Evolutionary conservation across 192 early-diverging fungal genomes (phyloP).

Genomic region (Linnemannia zychae): DNA sequence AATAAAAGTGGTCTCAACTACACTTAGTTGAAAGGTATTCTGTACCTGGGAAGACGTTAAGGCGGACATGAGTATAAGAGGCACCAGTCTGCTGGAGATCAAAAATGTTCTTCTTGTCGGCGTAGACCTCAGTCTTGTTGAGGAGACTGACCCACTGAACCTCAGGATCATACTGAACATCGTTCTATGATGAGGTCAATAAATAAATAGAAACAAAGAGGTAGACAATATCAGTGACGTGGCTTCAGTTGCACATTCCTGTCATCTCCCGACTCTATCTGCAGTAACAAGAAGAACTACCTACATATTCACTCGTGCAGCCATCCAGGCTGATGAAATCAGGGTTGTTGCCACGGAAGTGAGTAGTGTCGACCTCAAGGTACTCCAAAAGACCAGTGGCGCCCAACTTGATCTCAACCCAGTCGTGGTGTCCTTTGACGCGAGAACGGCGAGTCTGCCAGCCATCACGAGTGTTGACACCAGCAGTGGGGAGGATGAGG

Average conservation of each 20-base stretch:
- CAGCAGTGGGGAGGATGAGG: slow-evolving; percentile 82
- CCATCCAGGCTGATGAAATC: slow-evolving; percentile 81
- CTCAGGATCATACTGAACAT: slow-evolving; percentile 50
- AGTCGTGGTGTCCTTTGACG: slow-evolving; percentile 81
- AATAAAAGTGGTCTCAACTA: no score
- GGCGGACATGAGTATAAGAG: slow-evolving; percentile 72
- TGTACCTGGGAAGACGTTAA: slow-evolving; percentile 84
- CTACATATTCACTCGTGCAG: slow-evolving; percentile 64
- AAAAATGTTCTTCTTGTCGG: slow-evolving; percentile 82
- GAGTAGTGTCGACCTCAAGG: slow-evolving; percentile 85
- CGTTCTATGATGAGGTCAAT: slow-evolving; percentile 24
- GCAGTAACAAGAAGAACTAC: slow-evolving; percentile 17
- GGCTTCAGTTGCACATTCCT: background rate
- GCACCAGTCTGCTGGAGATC: slow-evolving; percentile 60
- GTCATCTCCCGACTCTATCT: background rate
- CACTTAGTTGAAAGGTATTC: background rate
- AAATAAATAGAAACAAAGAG: no score
- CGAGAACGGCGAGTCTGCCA: slow-evolving; percentile 94
- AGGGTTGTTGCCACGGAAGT: slow-evolving; percentile 95
- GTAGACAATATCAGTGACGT: background rate
- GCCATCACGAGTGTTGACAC: slow-evolving; percentile 87
- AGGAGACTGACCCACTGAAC: slow-evolving; percentile 66
- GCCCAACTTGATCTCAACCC: slow-evolving; percentile 86
- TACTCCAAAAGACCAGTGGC: slow-evolving; percentile 74
- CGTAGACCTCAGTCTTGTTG: slow-evolving; percentile 73